Conservation (phyloP, 805 yeast species). For the Teunomyces kruisii region DNA sequence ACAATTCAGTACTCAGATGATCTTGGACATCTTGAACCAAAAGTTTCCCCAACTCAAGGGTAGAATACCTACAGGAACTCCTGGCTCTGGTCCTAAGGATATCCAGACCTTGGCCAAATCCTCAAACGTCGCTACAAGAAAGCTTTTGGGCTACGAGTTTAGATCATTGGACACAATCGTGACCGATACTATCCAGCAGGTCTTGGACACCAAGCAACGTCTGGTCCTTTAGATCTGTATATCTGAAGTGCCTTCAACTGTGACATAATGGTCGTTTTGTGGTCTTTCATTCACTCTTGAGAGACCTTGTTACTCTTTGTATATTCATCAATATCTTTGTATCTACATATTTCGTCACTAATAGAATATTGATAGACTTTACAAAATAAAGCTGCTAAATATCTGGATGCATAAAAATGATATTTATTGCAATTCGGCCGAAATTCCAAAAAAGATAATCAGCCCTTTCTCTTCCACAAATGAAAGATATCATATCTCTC, state of each 20-base stretch:
- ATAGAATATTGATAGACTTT: too few relatives aligned
- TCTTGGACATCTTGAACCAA: slow-evolving; percentile 28
- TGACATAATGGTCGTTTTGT: neutral
- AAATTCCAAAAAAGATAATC: too few relatives aligned
- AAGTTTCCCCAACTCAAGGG: slow-evolving; percentile 16
- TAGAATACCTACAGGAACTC: slow-evolving; percentile 28
- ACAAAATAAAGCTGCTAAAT: too few relatives aligned
- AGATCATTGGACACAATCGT: slow-evolving; percentile 23
- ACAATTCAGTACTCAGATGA: slow-evolving; percentile 29
- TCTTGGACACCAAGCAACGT: slow-evolving; percentile 3
- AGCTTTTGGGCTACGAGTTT: slow-evolving; percentile 22
- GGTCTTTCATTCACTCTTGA: neutral
- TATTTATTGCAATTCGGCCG: too few relatives aligned
- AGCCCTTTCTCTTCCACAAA: too few relatives aligned
- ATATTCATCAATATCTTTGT: too few relatives aligned
- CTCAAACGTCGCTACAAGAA: slow-evolving; percentile 9
- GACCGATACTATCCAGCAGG: slow-evolving; percentile 24
- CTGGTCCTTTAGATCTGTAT: neutral
- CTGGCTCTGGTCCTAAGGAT: slow-evolving; percentile 30
- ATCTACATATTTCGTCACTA: too few relatives aligned
- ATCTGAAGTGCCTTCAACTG: too few relatives aligned
- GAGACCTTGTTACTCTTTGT: too few relatives aligned
- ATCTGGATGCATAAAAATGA: too few relatives aligned
- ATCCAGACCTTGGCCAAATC: slow-evolving; percentile 25
- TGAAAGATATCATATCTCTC: too few relatives aligned